Conservation (phyloP, 805 yeast species). For the Sungouiella thailandica region DNA sequence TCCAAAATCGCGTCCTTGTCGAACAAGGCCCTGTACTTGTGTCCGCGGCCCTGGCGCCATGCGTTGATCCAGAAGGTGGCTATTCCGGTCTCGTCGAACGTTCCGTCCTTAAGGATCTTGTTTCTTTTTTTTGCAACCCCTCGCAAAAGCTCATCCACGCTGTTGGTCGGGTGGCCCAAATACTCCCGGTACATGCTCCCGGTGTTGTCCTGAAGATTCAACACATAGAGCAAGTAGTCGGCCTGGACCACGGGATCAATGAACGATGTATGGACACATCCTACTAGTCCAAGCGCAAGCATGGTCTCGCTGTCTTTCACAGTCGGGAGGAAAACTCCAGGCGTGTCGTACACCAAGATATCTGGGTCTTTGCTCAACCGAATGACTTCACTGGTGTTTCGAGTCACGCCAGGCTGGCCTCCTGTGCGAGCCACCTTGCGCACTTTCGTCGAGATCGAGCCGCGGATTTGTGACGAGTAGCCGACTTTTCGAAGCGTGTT, state of each 20-base stretch:
- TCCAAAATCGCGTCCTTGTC: slow-evolving; percentile 32
- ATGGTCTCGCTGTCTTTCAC: slow-evolving; percentile 61
- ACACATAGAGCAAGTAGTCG: slow-evolving; percentile 70
- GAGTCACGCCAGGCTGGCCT: slow-evolving; percentile 85
- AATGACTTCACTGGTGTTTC: slow-evolving; percentile 71
- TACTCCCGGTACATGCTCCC: slow-evolving; percentile 44
- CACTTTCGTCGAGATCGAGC: slow-evolving; percentile 28
- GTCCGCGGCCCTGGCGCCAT: slow-evolving; percentile 53
- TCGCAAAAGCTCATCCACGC: slow-evolving; percentile 51
- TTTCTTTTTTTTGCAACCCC: slow-evolving; percentile 41
- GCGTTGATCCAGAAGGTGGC: slow-evolving; percentile 60
- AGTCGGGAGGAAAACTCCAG: slow-evolving; percentile 85
- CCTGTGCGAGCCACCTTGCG: slow-evolving; percentile 81
- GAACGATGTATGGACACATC: slow-evolving; percentile 63
- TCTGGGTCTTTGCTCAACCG: slow-evolving; percentile 56
- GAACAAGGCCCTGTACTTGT: slow-evolving; percentile 28
- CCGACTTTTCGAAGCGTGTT: slow-evolving; percentile 59
- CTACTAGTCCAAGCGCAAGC: slow-evolving; percentile 68
- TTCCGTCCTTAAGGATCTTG: slow-evolving; percentile 27
- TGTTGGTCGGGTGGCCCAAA: slow-evolving; percentile 64
- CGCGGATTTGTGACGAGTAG: slow-evolving; percentile 17
- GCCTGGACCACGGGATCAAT: slow-evolving; percentile 84
- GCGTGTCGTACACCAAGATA: slow-evolving; percentile 78
- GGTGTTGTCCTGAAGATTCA: slow-evolving; percentile 57
- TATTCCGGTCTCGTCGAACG: slow-evolving; percentile 51